Evolutionary conservation across 192 early-diverging fungal genomes (phyloP).

Genomic region (Coemansia sp.): DNA sequence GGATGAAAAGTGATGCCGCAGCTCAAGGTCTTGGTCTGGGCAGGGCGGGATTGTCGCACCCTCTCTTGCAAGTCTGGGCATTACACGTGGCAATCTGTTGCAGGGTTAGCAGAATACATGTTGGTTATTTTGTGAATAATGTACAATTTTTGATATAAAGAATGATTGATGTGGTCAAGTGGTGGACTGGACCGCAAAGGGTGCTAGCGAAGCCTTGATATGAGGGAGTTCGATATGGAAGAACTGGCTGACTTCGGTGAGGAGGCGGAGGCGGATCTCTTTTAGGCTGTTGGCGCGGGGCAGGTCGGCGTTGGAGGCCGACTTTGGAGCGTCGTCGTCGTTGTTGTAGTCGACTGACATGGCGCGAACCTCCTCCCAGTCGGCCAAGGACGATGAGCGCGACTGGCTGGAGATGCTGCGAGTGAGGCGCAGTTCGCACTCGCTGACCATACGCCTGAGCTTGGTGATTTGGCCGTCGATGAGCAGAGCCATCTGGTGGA

Average conservation of each 20-base stretch:
- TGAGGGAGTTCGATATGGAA: constrained; percentile 18
- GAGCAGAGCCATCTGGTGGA: constrained; percentile 53
- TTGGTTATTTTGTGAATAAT: background rate
- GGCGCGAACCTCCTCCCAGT: constrained; percentile 19
- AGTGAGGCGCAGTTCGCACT: constrained; percentile 13
- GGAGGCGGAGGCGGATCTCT: constrained; percentile 22
- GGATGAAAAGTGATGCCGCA: background rate
- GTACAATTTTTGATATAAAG: background rate
- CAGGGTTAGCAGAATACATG: background rate
- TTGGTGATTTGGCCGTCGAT: constrained; percentile 37
- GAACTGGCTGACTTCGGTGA: constrained; percentile 47
- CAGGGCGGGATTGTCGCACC: background rate
- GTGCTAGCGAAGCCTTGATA: constrained; percentile 30
- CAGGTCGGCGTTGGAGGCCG: background rate
- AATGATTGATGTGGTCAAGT: background rate
- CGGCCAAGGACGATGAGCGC: constrained; percentile 15
- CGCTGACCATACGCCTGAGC: constrained; percentile 24
- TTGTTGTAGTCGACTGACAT: background rate
- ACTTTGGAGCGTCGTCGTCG: background rate
- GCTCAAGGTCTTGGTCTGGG: background rate
- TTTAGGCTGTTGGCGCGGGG: constrained; percentile 31
- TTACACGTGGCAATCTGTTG: background rate
- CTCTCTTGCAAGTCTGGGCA: background rate
- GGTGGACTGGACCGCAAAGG: constrained; percentile 12
- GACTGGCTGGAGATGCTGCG: constrained; percentile 7